A percentile compares a stretch with the other conserved stretches of the same genome.
phyloP scores from a whole-genome alignment of 2,329 filamentous ascomycete genomes.

The Apiospora marii region DNA sequence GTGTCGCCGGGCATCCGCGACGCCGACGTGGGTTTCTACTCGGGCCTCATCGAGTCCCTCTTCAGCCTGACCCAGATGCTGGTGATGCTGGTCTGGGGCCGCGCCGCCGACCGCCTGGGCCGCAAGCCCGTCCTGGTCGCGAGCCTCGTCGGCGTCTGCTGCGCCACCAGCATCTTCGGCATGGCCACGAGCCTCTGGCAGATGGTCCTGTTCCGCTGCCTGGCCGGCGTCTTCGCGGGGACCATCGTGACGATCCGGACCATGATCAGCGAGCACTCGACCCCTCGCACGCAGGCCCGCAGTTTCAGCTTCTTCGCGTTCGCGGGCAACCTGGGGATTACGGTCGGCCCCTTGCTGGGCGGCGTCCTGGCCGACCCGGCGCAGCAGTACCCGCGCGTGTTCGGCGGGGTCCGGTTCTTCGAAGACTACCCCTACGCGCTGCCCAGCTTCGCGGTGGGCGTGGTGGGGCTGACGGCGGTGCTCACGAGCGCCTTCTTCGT shows the following conservation, averaged over 20 bases:
- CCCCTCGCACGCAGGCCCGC: constrained; percentile 72
- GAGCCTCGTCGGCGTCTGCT: constrained; percentile 69
- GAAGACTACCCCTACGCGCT: constrained; percentile 71
- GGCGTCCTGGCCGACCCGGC: constrained; percentile 74
- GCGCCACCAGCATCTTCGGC: constrained; percentile 72
- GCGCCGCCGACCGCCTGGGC: constrained; percentile 71
- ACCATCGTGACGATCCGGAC: constrained; percentile 78
- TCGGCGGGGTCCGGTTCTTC: constrained; percentile 66
- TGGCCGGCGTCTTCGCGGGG: constrained; percentile 77
- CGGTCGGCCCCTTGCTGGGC: constrained; percentile 74
- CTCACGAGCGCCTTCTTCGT: constrained; percentile 62
- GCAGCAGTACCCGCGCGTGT: constrained; percentile 65
- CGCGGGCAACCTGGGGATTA: constrained; percentile 75
- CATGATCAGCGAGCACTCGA: constrained; percentile 79
- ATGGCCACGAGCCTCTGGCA: constrained; percentile 71
- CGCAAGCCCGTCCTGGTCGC: constrained; percentile 76
- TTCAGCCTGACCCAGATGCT: constrained; percentile 79
- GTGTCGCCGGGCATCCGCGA: constrained; percentile 65
- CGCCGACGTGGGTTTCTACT: constrained; percentile 81
- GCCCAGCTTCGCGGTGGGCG: constrained; percentile 64
- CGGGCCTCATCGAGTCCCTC: constrained; percentile 75
- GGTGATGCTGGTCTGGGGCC: constrained; percentile 81
- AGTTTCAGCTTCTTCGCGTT: constrained; percentile 83
- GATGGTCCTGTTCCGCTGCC: constrained; percentile 76
- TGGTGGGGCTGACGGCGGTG: constrained; percentile 61